Conservation (phyloP, 1,284 basidiomycete genomes). For the Melampsora occidentalis region DNA sequence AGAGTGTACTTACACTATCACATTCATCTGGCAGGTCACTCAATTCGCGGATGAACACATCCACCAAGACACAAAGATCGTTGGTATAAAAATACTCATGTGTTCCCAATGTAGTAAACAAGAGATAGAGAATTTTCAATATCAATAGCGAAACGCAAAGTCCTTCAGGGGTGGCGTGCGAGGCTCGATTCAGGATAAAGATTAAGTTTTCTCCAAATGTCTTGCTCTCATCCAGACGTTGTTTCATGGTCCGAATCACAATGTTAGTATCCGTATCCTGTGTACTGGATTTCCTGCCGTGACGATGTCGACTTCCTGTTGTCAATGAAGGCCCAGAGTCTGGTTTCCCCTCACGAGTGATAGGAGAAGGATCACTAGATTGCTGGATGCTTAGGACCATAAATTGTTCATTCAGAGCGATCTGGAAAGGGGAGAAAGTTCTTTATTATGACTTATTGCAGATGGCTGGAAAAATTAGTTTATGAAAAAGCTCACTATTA, state of each 20-base stretch:
- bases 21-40: constrained; percentile 86
- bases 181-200: constrained; percentile 92
- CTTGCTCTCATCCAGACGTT: constrained; percentile 75
- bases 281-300: constrained; percentile 1
- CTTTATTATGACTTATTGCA: constrained; percentile 6
- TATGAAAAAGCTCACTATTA: constrained; percentile 63
- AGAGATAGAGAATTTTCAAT: constrained; percentile 87
- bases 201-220: constrained; percentile 98
- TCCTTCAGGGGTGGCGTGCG: constrained; percentile 73
- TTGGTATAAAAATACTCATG: constrained; percentile 98
- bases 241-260: constrained; percentile 76
- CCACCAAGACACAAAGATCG: constrained; percentile 89
- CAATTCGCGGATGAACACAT: constrained; percentile 90
- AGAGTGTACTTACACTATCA: constrained; percentile 70
- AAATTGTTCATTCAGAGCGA: constrained; percentile 92
- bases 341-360: constrained; percentile 85
- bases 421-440: constrained; percentile 18
- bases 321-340: constrained; percentile 51
- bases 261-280: constrained; percentile 61
- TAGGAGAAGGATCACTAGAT: constrained; percentile 54
- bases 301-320: background rate
- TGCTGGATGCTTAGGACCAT: constrained; percentile 69
- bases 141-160: constrained; percentile 91
- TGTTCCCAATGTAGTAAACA: constrained; percentile 90
- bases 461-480: no score